Evolutionary conservation across 129 eudicot genomes (phyloP).

Genomic region (Apium graveolens): DNA sequence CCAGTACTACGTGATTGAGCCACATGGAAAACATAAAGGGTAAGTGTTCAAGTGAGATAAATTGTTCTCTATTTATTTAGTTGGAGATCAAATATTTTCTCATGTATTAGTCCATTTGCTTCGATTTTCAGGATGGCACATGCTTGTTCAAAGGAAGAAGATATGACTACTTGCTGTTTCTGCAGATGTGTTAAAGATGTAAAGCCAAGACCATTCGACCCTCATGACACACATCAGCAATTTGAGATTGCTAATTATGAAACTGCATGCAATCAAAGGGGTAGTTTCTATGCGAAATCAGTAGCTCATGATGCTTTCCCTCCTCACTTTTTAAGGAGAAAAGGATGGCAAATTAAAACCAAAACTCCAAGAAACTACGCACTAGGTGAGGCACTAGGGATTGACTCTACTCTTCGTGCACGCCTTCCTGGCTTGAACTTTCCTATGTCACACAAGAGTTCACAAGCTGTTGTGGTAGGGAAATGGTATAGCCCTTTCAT

Average conservation of each 20-base stretch:
- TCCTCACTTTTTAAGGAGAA: conserved; percentile 48
- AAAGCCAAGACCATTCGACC: conserved; percentile 59
- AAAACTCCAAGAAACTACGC: conserved; percentile 37
- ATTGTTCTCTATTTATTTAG: no score
- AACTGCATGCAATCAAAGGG: no score
- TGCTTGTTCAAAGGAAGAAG: conserved; percentile 61
- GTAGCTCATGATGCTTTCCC: conserved; percentile 49
- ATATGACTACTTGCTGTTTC: conserved; percentile 45
- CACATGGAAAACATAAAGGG: conserved; percentile 67
- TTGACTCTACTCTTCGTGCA: conserved; percentile 39
- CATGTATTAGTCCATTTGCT: neutral
- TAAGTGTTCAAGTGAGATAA: conserved; percentile 7
- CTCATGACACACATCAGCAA: conserved; percentile 48
- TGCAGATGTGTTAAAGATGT: conserved; percentile 29
- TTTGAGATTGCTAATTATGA: conserved; percentile 27
- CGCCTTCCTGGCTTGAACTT: conserved; percentile 36
- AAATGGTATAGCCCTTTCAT: conserved; percentile 79
- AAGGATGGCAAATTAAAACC: conserved; percentile 34
- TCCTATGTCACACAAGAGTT: conserved; percentile 24
- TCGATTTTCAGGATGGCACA: conserved; percentile 54
- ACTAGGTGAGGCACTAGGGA: conserved; percentile 46
- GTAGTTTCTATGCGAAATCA: conserved; percentile 40
- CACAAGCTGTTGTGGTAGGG: conserved; percentile 38
- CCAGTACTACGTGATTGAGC: conserved; percentile 50
- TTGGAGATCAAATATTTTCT: no score